Conservation (phyloP, 352 stramenopile species). For the Albugo laibachii region DNA sequence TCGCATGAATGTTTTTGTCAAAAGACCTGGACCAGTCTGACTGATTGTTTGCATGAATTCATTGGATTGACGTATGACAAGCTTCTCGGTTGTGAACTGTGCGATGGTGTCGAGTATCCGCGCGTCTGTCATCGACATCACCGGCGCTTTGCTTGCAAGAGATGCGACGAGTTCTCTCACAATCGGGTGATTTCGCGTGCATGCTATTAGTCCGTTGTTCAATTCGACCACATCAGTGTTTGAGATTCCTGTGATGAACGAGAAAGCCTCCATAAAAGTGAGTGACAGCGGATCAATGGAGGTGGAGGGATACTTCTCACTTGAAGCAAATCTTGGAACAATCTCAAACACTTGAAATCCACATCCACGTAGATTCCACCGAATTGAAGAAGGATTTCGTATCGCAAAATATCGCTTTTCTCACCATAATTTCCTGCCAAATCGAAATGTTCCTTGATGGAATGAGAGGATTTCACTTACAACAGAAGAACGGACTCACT, state of each 20-base stretch:
- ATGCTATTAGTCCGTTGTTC: constrained; percentile 46
- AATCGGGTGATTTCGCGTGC: constrained; percentile 12
- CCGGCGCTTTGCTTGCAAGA: not conserved
- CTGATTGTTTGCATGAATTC: constrained; percentile 20
- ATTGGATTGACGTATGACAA: not conserved
- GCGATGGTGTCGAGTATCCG: constrained; percentile 1
- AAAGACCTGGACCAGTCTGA: constrained; percentile 23
- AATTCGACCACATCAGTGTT: constrained; percentile 51
- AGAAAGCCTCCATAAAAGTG: constrained; percentile 8
- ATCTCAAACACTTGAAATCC: constrained; percentile 35
- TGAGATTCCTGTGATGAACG: constrained; percentile 35
- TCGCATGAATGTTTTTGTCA: constrained; percentile 30
- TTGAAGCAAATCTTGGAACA: constrained; percentile 18
- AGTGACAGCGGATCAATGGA: not conserved
- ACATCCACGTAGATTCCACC: constrained; percentile 54
- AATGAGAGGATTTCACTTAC: not conserved
- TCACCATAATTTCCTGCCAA: constrained; percentile 36
- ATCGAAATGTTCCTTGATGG: constrained; percentile 15
- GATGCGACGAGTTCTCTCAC: constrained; percentile 13
- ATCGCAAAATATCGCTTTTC: constrained; percentile 54
- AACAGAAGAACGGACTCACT: not conserved
- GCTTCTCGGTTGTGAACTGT: not conserved
- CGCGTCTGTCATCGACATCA: constrained; percentile 10
- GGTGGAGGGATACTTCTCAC: constrained; percentile 2
- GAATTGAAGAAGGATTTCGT: constrained; percentile 32